Conservation (phyloP, 2,329 filamentous ascomycete species). For the Cucurbitaria berberidis region DNA sequence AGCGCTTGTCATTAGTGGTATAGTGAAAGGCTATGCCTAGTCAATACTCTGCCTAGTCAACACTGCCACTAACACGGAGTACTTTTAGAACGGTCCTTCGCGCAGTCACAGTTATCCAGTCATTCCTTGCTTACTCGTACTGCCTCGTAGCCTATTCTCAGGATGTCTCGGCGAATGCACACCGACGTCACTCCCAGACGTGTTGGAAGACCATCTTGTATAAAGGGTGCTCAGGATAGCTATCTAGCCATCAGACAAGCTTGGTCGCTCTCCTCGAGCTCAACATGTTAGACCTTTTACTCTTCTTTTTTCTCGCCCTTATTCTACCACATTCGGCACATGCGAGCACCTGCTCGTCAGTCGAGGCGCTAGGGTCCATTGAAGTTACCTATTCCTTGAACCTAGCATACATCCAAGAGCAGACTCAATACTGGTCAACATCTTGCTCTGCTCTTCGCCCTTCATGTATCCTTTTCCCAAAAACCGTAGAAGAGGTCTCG, state of each 20-base stretch:
- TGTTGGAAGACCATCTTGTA: not conserved
- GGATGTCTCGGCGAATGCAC: not conserved
- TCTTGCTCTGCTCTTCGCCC: conserved; percentile 40
- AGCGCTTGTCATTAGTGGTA: not conserved
- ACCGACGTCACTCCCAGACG: conserved; percentile 12
- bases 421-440: conserved; percentile 42
- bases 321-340: conserved; percentile 2
- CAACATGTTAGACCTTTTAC: conserved; percentile 4
- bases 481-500: conserved; percentile 59
- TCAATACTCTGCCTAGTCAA: not conserved
- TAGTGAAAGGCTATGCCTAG: not conserved
- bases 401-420: conserved; percentile 34
- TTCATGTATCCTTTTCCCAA: conserved; percentile 41
- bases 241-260: not conserved
- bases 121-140: not conserved
- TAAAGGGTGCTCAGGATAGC: not conserved
- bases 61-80: not conserved
- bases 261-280: not conserved
- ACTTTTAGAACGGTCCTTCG: not conserved
- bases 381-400: conserved; percentile 26
- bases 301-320: conserved; percentile 2
- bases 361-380: conserved; percentile 31
- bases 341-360: conserved; percentile 28
- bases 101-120: not conserved
- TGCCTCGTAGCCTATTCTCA: not conserved